phyloP scores from a whole-genome alignment of 1,284 basidiomycete species.

The Cryptococcus sp. region DNA sequence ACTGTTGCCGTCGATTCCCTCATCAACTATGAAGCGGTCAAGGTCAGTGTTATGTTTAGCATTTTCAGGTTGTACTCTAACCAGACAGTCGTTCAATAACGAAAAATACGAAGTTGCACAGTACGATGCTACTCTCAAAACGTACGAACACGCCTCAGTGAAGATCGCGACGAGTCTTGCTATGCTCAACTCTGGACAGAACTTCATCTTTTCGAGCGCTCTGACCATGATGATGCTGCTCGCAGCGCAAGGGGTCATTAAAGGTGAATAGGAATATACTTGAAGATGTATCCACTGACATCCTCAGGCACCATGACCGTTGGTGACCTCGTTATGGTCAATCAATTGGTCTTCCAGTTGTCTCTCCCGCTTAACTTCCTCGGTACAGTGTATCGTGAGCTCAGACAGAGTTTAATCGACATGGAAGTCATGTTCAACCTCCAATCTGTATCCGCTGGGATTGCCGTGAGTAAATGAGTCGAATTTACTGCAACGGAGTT shows the following conservation, averaged over 20 bases:
- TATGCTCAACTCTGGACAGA: slow-evolving; percentile 92
- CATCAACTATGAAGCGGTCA: slow-evolving; percentile 98
- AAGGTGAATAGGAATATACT: slow-evolving; percentile 56
- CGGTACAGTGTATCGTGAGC: slow-evolving; percentile 93
- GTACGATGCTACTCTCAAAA: slow-evolving; percentile 82
- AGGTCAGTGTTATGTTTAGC: slow-evolving; percentile 54
- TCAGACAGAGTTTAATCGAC: slow-evolving; percentile 89
- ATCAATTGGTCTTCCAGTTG: slow-evolving; percentile 97
- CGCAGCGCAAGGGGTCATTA: slow-evolving; percentile 87
- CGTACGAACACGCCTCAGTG: slow-evolving; percentile 86
- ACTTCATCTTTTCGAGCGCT: slow-evolving; percentile 88
- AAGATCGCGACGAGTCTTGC: slow-evolving; percentile 94
- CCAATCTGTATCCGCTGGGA: slow-evolving; percentile 72
- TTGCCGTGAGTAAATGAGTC: slow-evolving; percentile 52
- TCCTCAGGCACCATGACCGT: slow-evolving; percentile 87
- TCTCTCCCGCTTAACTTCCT: slow-evolving; percentile 95
- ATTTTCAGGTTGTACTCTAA: slow-evolving; percentile 1
- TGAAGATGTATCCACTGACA: neutral
- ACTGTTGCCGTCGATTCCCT: slow-evolving; percentile 89
- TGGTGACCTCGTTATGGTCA: slow-evolving; percentile 97
- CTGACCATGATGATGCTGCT: slow-evolving; percentile 94
- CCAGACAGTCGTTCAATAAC: slow-evolving; percentile 86
- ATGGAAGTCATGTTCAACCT: slow-evolving; percentile 96
- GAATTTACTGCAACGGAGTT: neutral
- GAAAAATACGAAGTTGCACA: slow-evolving; percentile 84